Conservation (phyloP, 2,329 filamentous ascomycete species). For the Talaromyces islandicus region DNA sequence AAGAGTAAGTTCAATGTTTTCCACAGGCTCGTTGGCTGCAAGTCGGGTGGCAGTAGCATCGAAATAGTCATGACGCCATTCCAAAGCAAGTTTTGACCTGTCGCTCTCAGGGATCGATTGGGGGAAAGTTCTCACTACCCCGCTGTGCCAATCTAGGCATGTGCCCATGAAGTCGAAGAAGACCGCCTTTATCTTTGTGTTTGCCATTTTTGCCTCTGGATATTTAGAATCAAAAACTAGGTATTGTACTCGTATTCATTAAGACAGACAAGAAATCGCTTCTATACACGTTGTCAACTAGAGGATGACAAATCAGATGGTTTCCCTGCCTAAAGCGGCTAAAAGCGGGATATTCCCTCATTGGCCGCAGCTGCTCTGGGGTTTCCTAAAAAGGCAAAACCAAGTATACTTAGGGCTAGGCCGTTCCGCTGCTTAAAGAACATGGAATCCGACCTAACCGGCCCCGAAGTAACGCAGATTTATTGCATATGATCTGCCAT, state of each 20-base stretch:
- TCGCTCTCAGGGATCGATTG: slow-evolving; percentile 21
- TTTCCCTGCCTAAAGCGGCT: not conserved
- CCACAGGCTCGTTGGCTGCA: not conserved
- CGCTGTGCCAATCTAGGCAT: slow-evolving; percentile 50
- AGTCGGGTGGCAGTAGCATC: slow-evolving; percentile 6
- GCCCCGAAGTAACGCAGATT: too few species aligned
- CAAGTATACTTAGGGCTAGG: not conserved
- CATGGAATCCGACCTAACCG: not conserved
- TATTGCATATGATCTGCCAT: not conserved
- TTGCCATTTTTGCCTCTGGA: not conserved
- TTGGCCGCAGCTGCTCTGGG: not conserved
- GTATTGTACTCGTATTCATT: not conserved
- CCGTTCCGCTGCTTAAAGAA: not conserved
- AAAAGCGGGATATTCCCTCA: not conserved
- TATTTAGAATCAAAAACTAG: not conserved
- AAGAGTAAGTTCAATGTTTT: slow-evolving; percentile 45
- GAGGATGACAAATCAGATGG: not conserved
- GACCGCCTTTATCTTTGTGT: slow-evolving; percentile 38
- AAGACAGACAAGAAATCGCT: not conserved
- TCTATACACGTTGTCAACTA: not conserved
- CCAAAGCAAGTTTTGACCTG: slow-evolving; percentile 20
- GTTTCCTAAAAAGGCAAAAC: not conserved
- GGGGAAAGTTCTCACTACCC: slow-evolving; percentile 33
- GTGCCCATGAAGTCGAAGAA: slow-evolving; percentile 57
- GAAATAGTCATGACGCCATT: slow-evolving; percentile 11